Conservation (phyloP, 75 land plant genomes). For the Pseudotsuga menziesii region DNA sequence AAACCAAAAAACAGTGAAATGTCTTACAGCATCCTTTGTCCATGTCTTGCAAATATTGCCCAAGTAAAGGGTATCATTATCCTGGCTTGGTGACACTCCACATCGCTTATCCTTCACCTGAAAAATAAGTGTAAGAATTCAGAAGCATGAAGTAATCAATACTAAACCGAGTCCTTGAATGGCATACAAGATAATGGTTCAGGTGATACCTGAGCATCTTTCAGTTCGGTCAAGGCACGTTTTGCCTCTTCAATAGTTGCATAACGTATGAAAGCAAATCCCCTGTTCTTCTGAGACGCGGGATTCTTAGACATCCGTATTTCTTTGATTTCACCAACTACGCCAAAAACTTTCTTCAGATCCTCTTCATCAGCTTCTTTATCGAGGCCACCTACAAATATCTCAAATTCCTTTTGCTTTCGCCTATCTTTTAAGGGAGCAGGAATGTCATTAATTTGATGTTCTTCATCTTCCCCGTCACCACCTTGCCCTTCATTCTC, state of each 20-base stretch:
- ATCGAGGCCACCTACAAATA: constrained; percentile 67
- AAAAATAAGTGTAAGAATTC: background rate
- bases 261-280: constrained; percentile 63
- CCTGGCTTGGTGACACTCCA: constrained; percentile 33
- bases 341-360: constrained; percentile 45
- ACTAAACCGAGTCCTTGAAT: too few species aligned
- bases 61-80: constrained; percentile 34
- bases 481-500: constrained; percentile 19
- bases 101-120: constrained; percentile 34
- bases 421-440: constrained; percentile 24
- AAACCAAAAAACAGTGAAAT: background rate
- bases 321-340: constrained; percentile 49
- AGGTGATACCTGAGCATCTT: constrained; percentile 1
- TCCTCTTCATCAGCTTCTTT: constrained; percentile 62
- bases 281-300: constrained; percentile 51
- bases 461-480: constrained; percentile 21
- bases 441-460: constrained; percentile 17
- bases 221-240: constrained; percentile 40
- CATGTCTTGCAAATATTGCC: constrained; percentile 44
- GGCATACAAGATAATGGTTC: background rate
- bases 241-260: constrained; percentile 60
- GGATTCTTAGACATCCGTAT: constrained; percentile 50
- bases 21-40: constrained; percentile 36
- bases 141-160: too few species aligned
- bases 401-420: constrained; percentile 50